A percentile compares a stretch with the other conserved stretches of the same genome.
Conservation (phyloP, 768 basidiomycete species). For the Boletus subparvulus region DNA sequence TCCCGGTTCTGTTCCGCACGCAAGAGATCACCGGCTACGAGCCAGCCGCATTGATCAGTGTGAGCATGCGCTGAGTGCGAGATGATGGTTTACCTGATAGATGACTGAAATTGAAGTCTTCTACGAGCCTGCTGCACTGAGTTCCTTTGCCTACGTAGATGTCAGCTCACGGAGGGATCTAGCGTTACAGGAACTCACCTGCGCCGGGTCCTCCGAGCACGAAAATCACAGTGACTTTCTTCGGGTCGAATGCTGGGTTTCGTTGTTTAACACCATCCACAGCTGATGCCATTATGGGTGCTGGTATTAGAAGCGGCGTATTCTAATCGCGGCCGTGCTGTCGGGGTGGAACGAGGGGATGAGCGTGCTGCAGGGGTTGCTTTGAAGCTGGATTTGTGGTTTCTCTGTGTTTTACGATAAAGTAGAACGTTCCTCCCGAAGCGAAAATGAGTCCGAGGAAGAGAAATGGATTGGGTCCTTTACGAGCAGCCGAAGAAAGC, state of each 20-base stretch:
- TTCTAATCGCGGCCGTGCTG: conserved; percentile 32
- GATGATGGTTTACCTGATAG: conserved; percentile 68
- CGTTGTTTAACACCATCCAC: conserved; percentile 3
- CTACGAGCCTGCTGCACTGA: conserved; percentile 82
- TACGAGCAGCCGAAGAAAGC: conserved; percentile 22
- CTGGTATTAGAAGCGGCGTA: conserved; percentile 1
- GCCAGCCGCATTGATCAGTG: conserved; percentile 4
- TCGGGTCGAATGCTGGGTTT: conserved; percentile 52
- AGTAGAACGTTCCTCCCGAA: conserved; percentile 59
- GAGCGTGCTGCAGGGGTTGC: conserved; percentile 59
- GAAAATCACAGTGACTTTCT: conserved; percentile 84
- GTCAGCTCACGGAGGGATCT: conserved; percentile 4
- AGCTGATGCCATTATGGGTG: conserved; percentile 15
- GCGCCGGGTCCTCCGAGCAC: conserved; percentile 98
- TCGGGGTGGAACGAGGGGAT: conserved; percentile 64
- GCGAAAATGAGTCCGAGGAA: conserved; percentile 54
- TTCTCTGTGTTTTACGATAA: conserved; percentile 56
- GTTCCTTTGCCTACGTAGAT: conserved; percentile 83
- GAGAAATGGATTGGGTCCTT: conserved; percentile 61
- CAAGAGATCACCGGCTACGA: conserved; percentile 90
- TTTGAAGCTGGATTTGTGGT: conserved; percentile 57
- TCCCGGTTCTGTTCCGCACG: conserved; percentile 90
- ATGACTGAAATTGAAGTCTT: conserved; percentile 87
- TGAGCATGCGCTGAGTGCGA: conserved; percentile 3
- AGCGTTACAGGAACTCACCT: conserved; percentile 46